Conservation (phyloP, 495 filamentous ascomycete genomes). For the Trichocladium antarcticum region DNA sequence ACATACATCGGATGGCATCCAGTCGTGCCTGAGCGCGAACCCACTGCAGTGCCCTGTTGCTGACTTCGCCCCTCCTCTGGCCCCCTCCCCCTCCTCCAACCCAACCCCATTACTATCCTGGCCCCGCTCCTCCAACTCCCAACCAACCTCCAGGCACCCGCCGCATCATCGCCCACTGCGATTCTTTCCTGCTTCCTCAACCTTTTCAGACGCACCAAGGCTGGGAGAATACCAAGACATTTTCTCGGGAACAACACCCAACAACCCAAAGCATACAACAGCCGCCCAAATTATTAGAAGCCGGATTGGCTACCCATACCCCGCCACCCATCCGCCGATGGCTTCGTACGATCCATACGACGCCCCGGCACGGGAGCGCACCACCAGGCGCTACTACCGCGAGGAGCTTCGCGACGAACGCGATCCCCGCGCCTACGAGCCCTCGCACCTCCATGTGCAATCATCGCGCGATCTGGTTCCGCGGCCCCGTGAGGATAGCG, state of each 20-base stretch:
- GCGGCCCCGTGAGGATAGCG: constrained; percentile 45
- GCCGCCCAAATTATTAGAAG: not conserved
- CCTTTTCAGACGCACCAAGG: not conserved
- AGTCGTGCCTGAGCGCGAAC: not conserved
- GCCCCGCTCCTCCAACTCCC: constrained; percentile 4
- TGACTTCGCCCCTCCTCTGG: not conserved
- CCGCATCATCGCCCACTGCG: not conserved
- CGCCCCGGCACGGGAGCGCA: constrained; percentile 30
- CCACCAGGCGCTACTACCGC: constrained; percentile 34
- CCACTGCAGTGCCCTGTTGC: not conserved
- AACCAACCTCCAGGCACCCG: not conserved
- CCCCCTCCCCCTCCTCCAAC: not conserved
- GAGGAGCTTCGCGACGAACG: constrained; percentile 37
- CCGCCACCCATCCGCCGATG: constrained; percentile 22
- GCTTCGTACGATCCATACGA: constrained; percentile 41
- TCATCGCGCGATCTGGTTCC: constrained; percentile 42
- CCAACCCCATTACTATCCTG: not conserved
- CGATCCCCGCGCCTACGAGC: constrained; percentile 39
- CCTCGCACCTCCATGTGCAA: constrained; percentile 36
- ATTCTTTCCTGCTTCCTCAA: not conserved
- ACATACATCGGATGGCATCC: not conserved
- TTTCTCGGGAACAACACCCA: not conserved
- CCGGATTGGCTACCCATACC: not conserved
- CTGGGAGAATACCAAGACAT: not conserved
- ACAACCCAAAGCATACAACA: not conserved